Evolutionary conservation across 2,329 filamentous ascomycete species (phyloP).

Genomic region (Alternaria burnsii): DNA sequence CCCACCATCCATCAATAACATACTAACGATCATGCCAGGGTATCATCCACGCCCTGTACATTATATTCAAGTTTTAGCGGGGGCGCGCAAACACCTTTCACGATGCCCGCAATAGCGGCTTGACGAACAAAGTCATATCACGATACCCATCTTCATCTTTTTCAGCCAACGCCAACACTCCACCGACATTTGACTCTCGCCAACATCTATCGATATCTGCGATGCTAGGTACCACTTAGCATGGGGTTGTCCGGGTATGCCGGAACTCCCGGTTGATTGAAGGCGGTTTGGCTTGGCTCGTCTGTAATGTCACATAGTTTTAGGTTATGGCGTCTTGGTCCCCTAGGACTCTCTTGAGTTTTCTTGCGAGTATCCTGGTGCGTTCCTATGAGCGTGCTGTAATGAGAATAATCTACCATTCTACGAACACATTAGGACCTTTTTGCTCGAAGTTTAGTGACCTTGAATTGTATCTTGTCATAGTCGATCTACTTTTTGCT

Average conservation of each 20-base stretch:
- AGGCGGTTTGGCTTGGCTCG: slow-evolving; percentile 12
- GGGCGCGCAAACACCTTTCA: slow-evolving; percentile 18
- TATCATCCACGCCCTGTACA: slow-evolving; percentile 94
- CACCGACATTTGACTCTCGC: background rate
- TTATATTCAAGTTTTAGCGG: slow-evolving; percentile 85
- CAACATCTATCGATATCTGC: slow-evolving; percentile 5
- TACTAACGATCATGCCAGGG: slow-evolving; percentile 50
- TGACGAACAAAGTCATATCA: slow-evolving; percentile 28
- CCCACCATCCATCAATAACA: background rate
- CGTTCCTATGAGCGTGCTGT: slow-evolving; percentile 17
- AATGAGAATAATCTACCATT: slow-evolving; percentile 22
- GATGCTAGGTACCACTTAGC: background rate
- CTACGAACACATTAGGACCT: background rate
- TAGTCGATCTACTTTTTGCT: no score
- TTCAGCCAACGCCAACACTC: slow-evolving; percentile 4
- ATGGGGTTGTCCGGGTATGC: slow-evolving; percentile 4
- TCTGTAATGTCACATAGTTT: slow-evolving; percentile 14
- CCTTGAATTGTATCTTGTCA: no score
- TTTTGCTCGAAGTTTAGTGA: background rate
- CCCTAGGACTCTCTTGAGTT: slow-evolving; percentile 8
- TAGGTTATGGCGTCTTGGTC: slow-evolving; percentile 23
- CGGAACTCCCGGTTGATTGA: slow-evolving; percentile 11
- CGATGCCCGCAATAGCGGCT: slow-evolving; percentile 18
- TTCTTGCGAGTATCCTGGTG: slow-evolving; percentile 8
- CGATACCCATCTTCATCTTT: slow-evolving; percentile 46